Evolutionary conservation across 1,139 yeast species (phyloP), one percentile per base, ranked within the genome.

Genomic region (Geotrichum aggregatum): DNA sequence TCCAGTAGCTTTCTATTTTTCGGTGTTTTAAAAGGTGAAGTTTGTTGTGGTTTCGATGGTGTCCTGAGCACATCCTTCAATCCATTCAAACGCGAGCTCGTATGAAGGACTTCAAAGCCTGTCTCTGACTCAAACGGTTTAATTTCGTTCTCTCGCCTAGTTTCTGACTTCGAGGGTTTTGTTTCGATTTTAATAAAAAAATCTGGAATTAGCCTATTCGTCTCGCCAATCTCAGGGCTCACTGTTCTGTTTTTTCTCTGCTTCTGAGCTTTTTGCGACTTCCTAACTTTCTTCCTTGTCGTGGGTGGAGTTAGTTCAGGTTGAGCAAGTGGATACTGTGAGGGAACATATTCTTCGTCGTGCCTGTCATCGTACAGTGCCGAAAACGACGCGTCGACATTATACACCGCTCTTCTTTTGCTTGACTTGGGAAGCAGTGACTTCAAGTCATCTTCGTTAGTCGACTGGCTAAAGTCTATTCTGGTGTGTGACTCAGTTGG

Each of bases 301-400:
- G 24, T 33, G n/a, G 34, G 24, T 3, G 49, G 44, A 3, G 49
- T 26, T 8, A 8, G 8, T 2, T 36, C 19, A 22, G 24, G 14
- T 8, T 24, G 28, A 8, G 28, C 28, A 24, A 5, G 7, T 24
- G 5, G 28, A 24, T 24, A 24, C 22, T 48, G 51, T 3, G 47
- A 34, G 3, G 51, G 51, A 3, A 30, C 14, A 19, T 47, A 47
- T 21, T 47, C 50, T 18, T 34, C 43, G 22, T 48, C 51, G 18
- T 18, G 18, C 14, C 30, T 18, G 21, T 43, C 47, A 16, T 43
- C 47, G 10, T 13, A 24, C 13, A 43, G 18, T 11, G 14, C 22
- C 18, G 39, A 11, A 19, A 31, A 31, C 5, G 47, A n/a, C 38
- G 30, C 38, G 47, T 43, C 47, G 13, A 43, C 39, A n/a, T 21